Conservation (phyloP, 768 basidiomycete genomes). For the Rickenella mellea region DNA sequence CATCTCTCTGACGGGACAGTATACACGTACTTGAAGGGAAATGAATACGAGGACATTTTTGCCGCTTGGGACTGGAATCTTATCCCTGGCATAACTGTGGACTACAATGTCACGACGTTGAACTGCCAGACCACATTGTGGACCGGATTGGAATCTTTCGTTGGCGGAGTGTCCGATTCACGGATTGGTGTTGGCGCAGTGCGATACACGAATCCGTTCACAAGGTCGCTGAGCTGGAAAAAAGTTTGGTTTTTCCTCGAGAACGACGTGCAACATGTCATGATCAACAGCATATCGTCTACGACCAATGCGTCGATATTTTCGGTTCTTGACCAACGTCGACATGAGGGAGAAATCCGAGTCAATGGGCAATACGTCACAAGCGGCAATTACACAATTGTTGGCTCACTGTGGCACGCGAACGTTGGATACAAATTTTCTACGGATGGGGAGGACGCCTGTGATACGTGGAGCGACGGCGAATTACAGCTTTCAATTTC, state of each 20-base stretch:
- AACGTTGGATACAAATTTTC: slow-evolving; percentile 53
- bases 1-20: slow-evolving; percentile 59
- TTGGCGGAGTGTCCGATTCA: slow-evolving; percentile 58
- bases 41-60: slow-evolving; percentile 66
- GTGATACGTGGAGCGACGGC: slow-evolving; percentile 8
- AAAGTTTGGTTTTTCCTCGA: slow-evolving; percentile 71
- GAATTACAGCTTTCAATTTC: slow-evolving; percentile 23
- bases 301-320: slow-evolving; percentile 36
- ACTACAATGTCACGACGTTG: slow-evolving; percentile 49
- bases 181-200: slow-evolving; percentile 47
- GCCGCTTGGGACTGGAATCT: slow-evolving; percentile 74
- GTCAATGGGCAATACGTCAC: slow-evolving; percentile 24
- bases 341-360: slow-evolving; percentile 30
- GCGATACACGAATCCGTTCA: slow-evolving; percentile 59
- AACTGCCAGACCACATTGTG: slow-evolving; percentile 32
- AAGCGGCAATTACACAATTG: slow-evolving; percentile 16
- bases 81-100: slow-evolving; percentile 62
- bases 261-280: slow-evolving; percentile 53
- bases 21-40: slow-evolving; percentile 54
- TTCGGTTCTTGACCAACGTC: slow-evolving; percentile 62
- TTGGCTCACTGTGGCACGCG: slow-evolving; percentile 51
- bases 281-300: slow-evolving; percentile 40
- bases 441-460: not conserved
- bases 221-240: slow-evolving; percentile 44
- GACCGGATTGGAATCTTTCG: slow-evolving; percentile 45